A percentile compares a stretch with the other conserved stretches of the same genome.
These are phyloP conservation scores for Quercus parvula DNA, from an alignment of 306 rosid genomes.

Conservation along the genomic window DNA sequence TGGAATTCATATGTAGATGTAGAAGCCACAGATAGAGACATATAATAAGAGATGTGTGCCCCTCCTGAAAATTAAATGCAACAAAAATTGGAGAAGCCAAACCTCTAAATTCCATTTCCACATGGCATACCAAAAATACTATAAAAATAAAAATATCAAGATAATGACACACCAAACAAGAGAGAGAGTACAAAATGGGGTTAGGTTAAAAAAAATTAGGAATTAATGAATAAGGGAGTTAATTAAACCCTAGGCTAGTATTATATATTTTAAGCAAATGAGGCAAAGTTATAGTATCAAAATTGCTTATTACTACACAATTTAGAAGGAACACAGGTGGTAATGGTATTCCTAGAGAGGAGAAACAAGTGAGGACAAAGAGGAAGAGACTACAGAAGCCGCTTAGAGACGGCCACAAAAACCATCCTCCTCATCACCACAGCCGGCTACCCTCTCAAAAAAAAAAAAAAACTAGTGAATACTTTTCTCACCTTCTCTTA, in stretches of 20 bases:
- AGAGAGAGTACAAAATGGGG: neutral
- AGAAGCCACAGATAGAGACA: too few relatives aligned
- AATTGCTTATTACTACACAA: neutral
- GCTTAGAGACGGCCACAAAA: conserved; percentile 34
- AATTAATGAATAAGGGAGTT: neutral
- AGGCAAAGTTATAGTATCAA: neutral
- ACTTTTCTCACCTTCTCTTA: too few relatives aligned
- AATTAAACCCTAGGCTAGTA: neutral
- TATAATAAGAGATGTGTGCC: too few relatives aligned
- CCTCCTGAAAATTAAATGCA: neutral
- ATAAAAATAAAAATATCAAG: neutral
- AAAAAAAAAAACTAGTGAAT: too few relatives aligned
- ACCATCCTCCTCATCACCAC: neutral
- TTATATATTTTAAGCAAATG: neutral
- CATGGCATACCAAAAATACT: neutral
- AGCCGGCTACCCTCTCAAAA: conserved; percentile 21
- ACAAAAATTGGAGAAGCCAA: neutral
- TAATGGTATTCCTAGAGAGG: too few relatives aligned
- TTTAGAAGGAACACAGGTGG: too few relatives aligned
- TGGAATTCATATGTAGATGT: too few relatives aligned
- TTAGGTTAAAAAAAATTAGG: neutral
- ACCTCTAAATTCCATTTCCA: neutral
- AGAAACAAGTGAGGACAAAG: conserved; percentile 13
- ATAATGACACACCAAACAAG: conserved; percentile 10
- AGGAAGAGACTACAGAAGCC: conserved; percentile 14